phyloP scores from a whole-genome alignment of 345 rosid species.

The Zanthoxylum bungeanum region DNA sequence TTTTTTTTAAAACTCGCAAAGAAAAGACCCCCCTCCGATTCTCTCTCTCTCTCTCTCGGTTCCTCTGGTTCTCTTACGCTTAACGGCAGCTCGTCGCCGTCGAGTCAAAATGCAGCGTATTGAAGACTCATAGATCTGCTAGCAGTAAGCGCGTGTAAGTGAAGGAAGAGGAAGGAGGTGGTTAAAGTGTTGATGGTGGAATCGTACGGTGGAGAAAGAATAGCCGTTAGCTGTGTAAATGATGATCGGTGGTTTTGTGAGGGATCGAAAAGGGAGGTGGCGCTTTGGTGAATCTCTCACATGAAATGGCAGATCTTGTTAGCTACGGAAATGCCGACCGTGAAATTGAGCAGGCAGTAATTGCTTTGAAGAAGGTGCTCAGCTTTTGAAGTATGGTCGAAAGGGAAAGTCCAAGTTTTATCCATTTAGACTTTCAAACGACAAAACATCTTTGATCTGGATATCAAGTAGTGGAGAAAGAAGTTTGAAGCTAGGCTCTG shows the following conservation, averaged over 20 bases:
- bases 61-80: slow-evolving; percentile 12
- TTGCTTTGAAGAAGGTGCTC: too few species aligned
- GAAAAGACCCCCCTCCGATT: slow-evolving; percentile 14
- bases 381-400: too few species aligned
- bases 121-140: slow-evolving; percentile 2
- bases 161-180: slow-evolving; percentile 8
- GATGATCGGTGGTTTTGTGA: slow-evolving; percentile 83
- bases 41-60: too few species aligned
- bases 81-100: neutral
- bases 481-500: too few species aligned
- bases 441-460: too few species aligned
- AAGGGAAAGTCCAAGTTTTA: too few species aligned
- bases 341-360: slow-evolving; percentile 89
- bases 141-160: neutral
- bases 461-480: too few species aligned
- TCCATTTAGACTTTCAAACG: too few species aligned
- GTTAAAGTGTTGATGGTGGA: slow-evolving; percentile 24
- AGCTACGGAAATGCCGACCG: slow-evolving; percentile 84
- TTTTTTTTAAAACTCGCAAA: too few species aligned
- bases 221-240: slow-evolving; percentile 38
- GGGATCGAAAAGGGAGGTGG: slow-evolving; percentile 78
- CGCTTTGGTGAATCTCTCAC: slow-evolving; percentile 61
- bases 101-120: neutral
- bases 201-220: slow-evolving; percentile 27
- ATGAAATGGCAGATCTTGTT: slow-evolving; percentile 99